These are phyloP conservation scores for Laetiporus sulphureus DNA, from an alignment of 1,284 basidiomycete genomes.

Conservation along the genomic window DNA sequence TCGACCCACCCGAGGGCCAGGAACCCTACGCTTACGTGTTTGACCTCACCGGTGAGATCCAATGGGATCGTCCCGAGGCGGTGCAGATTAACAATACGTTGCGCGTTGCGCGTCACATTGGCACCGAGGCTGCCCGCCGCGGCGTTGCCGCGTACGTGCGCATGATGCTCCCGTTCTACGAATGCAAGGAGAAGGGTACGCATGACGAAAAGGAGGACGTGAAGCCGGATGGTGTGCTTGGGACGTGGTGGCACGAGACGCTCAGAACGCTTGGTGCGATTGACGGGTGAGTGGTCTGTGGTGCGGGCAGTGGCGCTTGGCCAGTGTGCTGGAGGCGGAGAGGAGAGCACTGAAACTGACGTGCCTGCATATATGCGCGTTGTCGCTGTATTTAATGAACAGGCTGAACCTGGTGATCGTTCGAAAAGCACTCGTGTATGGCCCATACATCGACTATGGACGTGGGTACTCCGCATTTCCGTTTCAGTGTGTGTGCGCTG, in stretches of 20 bases:
- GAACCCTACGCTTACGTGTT: constrained; percentile 69
- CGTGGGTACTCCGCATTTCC: constrained; percentile 15
- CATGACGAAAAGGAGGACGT: constrained; percentile 72
- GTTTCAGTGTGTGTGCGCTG: constrained; percentile 13
- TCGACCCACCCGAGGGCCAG: constrained; percentile 63
- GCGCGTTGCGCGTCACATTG: constrained; percentile 63
- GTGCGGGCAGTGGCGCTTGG: constrained; percentile 19
- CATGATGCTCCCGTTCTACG: constrained; percentile 79
- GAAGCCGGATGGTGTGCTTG: constrained; percentile 67
- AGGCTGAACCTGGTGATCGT: constrained; percentile 81
- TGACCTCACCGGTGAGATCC: constrained; percentile 78
- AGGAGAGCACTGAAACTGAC: too few species aligned
- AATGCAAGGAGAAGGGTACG: constrained; percentile 59
- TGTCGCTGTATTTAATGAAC: constrained; percentile 1
- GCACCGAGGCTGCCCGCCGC: constrained; percentile 57
- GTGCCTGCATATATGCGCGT: constrained; percentile 1
- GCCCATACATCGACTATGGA: constrained; percentile 69
- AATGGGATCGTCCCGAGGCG: constrained; percentile 72
- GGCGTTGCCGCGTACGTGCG: constrained; percentile 75
- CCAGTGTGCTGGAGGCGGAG: not conserved
- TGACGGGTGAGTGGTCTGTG: too few species aligned
- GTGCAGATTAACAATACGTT: constrained; percentile 80
- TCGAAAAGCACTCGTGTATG: constrained; percentile 66
- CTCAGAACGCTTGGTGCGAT: constrained; percentile 73
- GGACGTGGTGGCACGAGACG: constrained; percentile 89